Evolutionary conservation across 2,329 filamentous ascomycete genomes (phyloP).

Genomic region (Phoma sp.): DNA sequence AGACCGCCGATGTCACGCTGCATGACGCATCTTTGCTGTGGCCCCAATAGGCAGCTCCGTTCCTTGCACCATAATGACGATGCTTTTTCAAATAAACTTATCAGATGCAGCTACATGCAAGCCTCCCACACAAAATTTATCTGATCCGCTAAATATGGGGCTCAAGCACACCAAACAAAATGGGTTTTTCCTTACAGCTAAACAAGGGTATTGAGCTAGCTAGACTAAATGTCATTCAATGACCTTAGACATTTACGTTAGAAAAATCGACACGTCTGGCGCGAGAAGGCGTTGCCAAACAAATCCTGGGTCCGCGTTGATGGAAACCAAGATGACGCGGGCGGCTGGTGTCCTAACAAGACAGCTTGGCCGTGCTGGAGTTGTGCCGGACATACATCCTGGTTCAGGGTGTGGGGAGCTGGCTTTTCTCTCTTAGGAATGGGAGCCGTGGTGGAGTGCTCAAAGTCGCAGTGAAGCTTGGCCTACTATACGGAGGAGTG

Average conservation of each 20-base stretch:
- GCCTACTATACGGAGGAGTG: constrained; percentile 29
- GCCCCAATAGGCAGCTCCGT: constrained; percentile 30
- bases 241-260: constrained; percentile 26
- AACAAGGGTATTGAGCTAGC: constrained; percentile 24
- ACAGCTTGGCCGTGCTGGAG: constrained; percentile 10
- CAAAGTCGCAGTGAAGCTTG: constrained; percentile 26
- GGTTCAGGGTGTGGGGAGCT: constrained; percentile 21
- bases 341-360: constrained; percentile 20
- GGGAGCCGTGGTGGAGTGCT: constrained; percentile 19
- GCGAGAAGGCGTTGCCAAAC: constrained; percentile 2
- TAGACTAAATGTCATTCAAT: background rate
- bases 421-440: constrained; percentile 17
- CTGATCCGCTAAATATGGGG: constrained; percentile 40
- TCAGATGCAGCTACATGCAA: constrained; percentile 38
- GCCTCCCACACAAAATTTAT: constrained; percentile 30
- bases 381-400: constrained; percentile 20
- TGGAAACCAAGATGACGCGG: constrained; percentile 27
- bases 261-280: constrained; percentile 4
- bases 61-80: constrained; percentile 12
- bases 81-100: constrained; percentile 32
- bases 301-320: constrained; percentile 15
- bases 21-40: constrained; percentile 20
- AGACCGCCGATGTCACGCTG: constrained; percentile 32
- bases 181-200: constrained; percentile 29
- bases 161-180: constrained; percentile 2